These are phyloP conservation scores for Cercospora brassicicola DNA, from an alignment of 2,329 filamentous ascomycete species.

Conservation along the genomic window DNA sequence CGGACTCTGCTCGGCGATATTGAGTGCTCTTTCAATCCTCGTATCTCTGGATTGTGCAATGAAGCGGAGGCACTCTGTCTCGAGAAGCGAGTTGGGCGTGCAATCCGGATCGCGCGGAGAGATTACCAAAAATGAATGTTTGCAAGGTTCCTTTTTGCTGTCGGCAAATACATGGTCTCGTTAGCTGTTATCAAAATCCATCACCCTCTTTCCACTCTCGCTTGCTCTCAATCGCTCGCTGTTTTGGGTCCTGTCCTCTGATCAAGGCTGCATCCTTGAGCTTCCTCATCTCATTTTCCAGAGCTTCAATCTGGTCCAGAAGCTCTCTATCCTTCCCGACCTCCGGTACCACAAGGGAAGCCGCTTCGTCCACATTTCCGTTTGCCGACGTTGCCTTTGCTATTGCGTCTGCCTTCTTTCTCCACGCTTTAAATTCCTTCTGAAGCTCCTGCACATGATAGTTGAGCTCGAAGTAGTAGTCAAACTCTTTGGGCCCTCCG, in stretches of 20 bases:
- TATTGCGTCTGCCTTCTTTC: slow-evolving; percentile 42
- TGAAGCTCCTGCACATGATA: slow-evolving; percentile 45
- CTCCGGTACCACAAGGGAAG: slow-evolving; percentile 41
- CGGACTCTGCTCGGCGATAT: no score
- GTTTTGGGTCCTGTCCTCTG: slow-evolving; percentile 53
- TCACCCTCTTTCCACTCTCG: slow-evolving; percentile 58
- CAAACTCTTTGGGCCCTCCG: slow-evolving; percentile 51
- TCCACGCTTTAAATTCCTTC: slow-evolving; percentile 46
- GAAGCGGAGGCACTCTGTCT: no score
- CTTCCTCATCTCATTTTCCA: slow-evolving; percentile 46
- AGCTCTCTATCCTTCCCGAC: slow-evolving; percentile 48
- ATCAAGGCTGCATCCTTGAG: slow-evolving; percentile 49
- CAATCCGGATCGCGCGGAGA: no score
- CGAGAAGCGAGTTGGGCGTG: no score
- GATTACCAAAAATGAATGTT: no score
- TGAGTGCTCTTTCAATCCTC: no score
- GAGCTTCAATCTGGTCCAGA: slow-evolving; percentile 46
- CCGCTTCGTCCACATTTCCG: slow-evolving; percentile 45
- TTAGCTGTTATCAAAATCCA: slow-evolving; percentile 48
- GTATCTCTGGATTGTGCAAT: no score
- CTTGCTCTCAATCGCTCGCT: slow-evolving; percentile 55
- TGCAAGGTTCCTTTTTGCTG: no score
- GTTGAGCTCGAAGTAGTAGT: slow-evolving; percentile 51
- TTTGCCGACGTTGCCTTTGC: slow-evolving; percentile 40
- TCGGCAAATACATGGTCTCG: background rate